Percentiles rank a stretch among this genome's conserved stretches.
phyloP scores from a whole-genome alignment of 305 asterid species.

The Fraxinus xanthoxyloides region DNA sequence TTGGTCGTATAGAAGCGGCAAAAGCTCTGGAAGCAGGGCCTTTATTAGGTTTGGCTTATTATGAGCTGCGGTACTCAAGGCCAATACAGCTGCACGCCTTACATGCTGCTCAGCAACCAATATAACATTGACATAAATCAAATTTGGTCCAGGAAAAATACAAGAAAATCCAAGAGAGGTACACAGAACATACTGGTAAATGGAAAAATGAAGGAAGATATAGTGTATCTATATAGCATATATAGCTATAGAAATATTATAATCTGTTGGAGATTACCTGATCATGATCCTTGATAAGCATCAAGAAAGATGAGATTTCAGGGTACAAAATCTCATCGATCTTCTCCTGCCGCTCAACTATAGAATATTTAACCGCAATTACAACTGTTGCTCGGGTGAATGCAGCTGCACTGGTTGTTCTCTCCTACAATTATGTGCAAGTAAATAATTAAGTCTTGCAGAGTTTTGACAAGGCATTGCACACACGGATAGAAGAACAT shows the following conservation, averaged over 20 bases:
- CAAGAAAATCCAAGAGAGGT: slow-evolving; percentile 3
- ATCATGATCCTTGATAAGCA: slow-evolving; percentile 92
- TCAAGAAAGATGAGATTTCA: slow-evolving; percentile 83
- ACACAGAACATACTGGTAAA: not conserved
- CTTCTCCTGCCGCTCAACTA: slow-evolving; percentile 94
- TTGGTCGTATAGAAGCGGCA: slow-evolving; percentile 97
- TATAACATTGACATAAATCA: slow-evolving; percentile 20
- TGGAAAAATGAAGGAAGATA: not conserved
- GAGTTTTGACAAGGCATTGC: not conserved
- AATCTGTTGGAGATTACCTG: slow-evolving; percentile 50
- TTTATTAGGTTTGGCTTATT: slow-evolving; percentile 92
- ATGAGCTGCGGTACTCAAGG: slow-evolving; percentile 97
- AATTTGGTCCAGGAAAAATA: not conserved
- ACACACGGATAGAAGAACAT: not conserved
- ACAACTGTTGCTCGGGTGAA: slow-evolving; percentile 98
- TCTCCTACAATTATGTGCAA: slow-evolving; percentile 57
- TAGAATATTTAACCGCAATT: slow-evolving; percentile 84
- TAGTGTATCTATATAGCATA: not conserved
- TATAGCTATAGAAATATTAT: not conserved
- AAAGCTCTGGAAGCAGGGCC: slow-evolving; percentile 75
- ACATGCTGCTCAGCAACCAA: slow-evolving; percentile 73
- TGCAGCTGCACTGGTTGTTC: slow-evolving; percentile 76
- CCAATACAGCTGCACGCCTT: slow-evolving; percentile 98
- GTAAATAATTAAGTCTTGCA: slow-evolving; percentile 20
- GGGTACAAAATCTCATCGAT: slow-evolving; percentile 83